A percentile compares a stretch with the other conserved stretches of the same genome.
These are phyloP conservation scores for Coemansia sp. DNA, from an alignment of 371 early-diverging fungal genomes.

Conservation along the genomic window DNA sequence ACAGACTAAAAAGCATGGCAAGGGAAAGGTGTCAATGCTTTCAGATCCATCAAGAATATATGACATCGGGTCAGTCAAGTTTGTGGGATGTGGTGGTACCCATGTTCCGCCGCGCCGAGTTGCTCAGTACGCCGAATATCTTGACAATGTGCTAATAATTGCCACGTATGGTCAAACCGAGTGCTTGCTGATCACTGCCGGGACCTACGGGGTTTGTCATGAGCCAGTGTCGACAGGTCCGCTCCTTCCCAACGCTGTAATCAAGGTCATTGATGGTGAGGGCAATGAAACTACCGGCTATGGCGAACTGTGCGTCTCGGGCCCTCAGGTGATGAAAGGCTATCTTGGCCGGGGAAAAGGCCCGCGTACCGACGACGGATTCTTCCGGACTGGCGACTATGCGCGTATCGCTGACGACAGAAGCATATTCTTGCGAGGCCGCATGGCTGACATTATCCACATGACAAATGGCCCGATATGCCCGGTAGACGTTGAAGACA, in stretches of 20 bases:
- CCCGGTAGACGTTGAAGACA: conserved; percentile 27
- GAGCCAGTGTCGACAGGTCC: conserved; percentile 1
- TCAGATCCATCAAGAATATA: not conserved
- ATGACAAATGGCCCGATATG: conserved; percentile 9
- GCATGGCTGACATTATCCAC: conserved; percentile 34
- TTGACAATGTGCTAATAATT: conserved; percentile 9
- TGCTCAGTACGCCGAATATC: conserved; percentile 12
- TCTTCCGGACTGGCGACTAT: conserved; percentile 34
- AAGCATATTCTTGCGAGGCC: conserved; percentile 26
- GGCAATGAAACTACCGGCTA: conserved; percentile 25
- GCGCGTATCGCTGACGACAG: conserved; percentile 26
- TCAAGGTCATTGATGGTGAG: conserved; percentile 26
- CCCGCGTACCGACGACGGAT: conserved; percentile 20
- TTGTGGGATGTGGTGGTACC: conserved; percentile 38
- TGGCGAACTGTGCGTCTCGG: conserved; percentile 37
- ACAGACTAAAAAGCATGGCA: conserved; percentile 1
- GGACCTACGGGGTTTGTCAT: not conserved
- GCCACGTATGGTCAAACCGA: conserved; percentile 5
- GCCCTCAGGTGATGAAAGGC: conserved; percentile 38
- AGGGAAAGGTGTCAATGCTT: not conserved
- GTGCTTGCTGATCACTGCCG: conserved; percentile 3
- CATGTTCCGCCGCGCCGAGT: conserved; percentile 14
- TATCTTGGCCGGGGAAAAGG: conserved; percentile 11
- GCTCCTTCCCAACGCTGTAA: conserved; percentile 18
- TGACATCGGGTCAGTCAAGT: conserved; percentile 21